Base-by-base conservation (phyloP, 495 filamentous ascomycete species). In the Talaromyces stipitatus region DNA sequence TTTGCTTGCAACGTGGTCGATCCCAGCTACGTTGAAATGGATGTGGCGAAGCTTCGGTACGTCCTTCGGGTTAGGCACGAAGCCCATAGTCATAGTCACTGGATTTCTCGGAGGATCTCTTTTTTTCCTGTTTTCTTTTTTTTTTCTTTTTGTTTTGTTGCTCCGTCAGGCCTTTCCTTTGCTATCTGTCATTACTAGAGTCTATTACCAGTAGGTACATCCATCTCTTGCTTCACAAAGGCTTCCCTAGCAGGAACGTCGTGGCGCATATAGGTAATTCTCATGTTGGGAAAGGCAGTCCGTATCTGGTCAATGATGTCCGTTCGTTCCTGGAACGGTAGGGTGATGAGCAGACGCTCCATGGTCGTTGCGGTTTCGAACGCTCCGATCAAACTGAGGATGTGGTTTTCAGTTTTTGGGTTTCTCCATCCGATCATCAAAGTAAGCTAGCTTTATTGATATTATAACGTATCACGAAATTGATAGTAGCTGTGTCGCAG, bases 1-100 rank as follows among this genome's bases (percentile, higher is more conserved):
- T 28, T 81, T 62, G 4, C 81, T 61, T 24, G 82, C 55, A 6
- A 91, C 61, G 57, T 85, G 85, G 62, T 95, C 89, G 10, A 82
- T 78, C 2, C 91, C 91, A 4, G 91, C 90, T 38, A 80, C 86
- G 62, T 83, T 76, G 47, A 50, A 50, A 50, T 50, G 47, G 24
- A 50, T 27, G 89, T 75, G 60, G 95, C 90, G 33, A 95, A 82
- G 47, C 16, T n/a, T 9, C 3, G 47, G 23, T n/a, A n/a, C 47
- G 10, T 50, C 10, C 4, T 9, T 23, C 0, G 47, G 47, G 22
- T 50, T 50, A 23, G 47, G 47, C 26, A 28, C 26, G 16, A 27
- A 50, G 11, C 47, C 48, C 89, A 70, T 61, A 85, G 79, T 29
- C n/a, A n/a, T n/a, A n/a, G n/a, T n/a, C n/a, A n/a, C n/a, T n/a